These are phyloP conservation scores for Ogataea pini DNA, from an alignment of 805 yeast species.

Conservation along the genomic window DNA sequence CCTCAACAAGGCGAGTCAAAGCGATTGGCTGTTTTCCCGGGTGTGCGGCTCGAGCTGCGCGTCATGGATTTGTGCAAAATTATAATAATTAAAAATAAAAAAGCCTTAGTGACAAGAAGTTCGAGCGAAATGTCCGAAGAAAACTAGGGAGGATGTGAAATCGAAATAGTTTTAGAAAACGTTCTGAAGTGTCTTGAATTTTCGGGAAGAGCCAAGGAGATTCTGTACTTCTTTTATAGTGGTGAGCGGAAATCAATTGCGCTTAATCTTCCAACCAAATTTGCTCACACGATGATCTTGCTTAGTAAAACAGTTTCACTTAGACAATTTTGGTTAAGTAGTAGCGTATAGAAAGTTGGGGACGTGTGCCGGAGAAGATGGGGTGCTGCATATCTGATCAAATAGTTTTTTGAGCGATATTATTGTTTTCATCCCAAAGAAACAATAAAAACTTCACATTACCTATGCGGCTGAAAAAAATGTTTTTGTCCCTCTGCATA, in stretches of 20 bases:
- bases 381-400: neutral
- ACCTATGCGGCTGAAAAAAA: neutral
- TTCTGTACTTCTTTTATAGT: no score
- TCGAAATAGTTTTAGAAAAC: no score
- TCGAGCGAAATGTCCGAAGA: slow-evolving; percentile 10
- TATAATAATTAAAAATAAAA: neutral
- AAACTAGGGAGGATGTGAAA: no score
- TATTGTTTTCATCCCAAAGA: neutral
- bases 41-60: neutral
- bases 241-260: no score
- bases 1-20: neutral
- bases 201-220: no score
- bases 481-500: neutral
- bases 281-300: neutral
- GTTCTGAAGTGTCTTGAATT: no score
- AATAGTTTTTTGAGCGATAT: neutral
- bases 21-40: slow-evolving; percentile 5
- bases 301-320: neutral
- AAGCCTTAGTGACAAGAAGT: neutral
- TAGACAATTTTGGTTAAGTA: neutral
- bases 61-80: neutral
- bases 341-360: neutral
- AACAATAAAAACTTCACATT: neutral
- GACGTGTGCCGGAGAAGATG: slow-evolving; percentile 1
- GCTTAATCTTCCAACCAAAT: neutral